A percentile compares a stretch with the other conserved stretches of the same genome.
Evolutionary conservation across 2,329 filamentous ascomycete species (phyloP).

Genomic region (Endothia cerciana): DNA sequence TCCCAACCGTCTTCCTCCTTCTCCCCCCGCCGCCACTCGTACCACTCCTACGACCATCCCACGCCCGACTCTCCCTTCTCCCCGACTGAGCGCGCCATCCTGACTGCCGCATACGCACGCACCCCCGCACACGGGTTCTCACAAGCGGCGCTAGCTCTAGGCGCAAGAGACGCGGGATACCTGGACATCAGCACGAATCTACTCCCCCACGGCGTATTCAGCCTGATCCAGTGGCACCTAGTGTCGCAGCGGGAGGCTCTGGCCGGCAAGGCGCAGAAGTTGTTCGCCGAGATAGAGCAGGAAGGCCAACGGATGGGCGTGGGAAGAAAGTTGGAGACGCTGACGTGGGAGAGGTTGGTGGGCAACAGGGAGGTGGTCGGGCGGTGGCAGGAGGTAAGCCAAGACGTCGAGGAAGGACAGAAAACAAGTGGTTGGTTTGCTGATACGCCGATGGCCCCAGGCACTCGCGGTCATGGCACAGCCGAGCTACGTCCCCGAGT

Average conservation of each 20-base stretch:
- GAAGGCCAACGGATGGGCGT: slow-evolving; percentile 48
- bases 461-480: slow-evolving; percentile 91
- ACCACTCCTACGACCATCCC: slow-evolving; percentile 77
- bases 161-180: slow-evolving; percentile 83
- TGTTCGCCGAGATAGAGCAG: slow-evolving; percentile 44
- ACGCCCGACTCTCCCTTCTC: slow-evolving; percentile 64
- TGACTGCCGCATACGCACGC: slow-evolving; percentile 78
- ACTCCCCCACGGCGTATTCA: slow-evolving; percentile 78
- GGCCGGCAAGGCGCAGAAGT: slow-evolving; percentile 41
- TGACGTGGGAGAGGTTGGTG: slow-evolving; percentile 77
- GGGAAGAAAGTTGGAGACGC: slow-evolving; percentile 66
- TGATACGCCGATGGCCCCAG: slow-evolving; percentile 45
- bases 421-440: not conserved
- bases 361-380: slow-evolving; percentile 74
- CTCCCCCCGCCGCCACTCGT: slow-evolving; percentile 43
- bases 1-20: slow-evolving; percentile 23
- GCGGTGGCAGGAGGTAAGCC: slow-evolving; percentile 82
- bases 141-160: slow-evolving; percentile 69
- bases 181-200: slow-evolving; percentile 84
- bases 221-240: slow-evolving; percentile 79
- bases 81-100: slow-evolving; percentile 72
- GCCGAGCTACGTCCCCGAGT: slow-evolving; percentile 74
- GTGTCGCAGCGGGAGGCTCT: slow-evolving; percentile 67
- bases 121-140: slow-evolving; percentile 86
- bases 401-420: not conserved